Percentiles rank a stretch among this genome's conserved stretches.
Evolutionary conservation across 805 yeast genomes (phyloP).

Genomic region (Kluyveromyces siamensis): DNA sequence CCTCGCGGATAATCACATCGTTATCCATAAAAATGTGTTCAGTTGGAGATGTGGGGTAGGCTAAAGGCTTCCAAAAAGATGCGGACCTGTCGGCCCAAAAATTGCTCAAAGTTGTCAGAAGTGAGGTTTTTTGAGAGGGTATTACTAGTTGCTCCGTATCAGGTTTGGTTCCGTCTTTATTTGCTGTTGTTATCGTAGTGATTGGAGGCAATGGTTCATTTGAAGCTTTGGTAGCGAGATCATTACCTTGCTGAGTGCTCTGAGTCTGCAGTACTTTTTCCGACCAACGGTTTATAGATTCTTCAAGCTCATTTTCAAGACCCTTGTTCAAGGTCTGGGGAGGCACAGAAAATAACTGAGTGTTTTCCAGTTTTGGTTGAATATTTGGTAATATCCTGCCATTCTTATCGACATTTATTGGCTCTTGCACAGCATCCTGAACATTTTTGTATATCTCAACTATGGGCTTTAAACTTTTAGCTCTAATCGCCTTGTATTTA

Average conservation of each 20-base stretch:
- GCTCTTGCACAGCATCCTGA: conserved; percentile 73
- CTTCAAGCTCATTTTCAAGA: conserved; percentile 22
- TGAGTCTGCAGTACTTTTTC: conserved; percentile 12
- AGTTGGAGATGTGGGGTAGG: conserved; percentile 64
- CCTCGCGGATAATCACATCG: conserved; percentile 88
- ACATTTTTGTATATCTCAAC: conserved; percentile 87
- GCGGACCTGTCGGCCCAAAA: conserved; percentile 99
- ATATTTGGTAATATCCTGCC: conserved; percentile 5
- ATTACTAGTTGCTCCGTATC: conserved; percentile 21
- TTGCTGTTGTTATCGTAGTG: conserved; percentile 13
- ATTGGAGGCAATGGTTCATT: conserved; percentile 16
- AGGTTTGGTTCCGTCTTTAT: conserved; percentile 16
- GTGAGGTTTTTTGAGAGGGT: conserved; percentile 57
- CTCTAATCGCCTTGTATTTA: conserved; percentile 59
- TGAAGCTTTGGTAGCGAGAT: not conserved
- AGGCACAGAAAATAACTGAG: not conserved
- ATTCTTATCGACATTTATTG: conserved; percentile 27
- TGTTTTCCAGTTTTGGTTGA: not conserved
- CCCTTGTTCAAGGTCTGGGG: conserved; percentile 7
- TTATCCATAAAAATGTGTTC: conserved; percentile 94
- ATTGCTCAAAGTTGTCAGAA: conserved; percentile 74
- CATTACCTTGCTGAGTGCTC: not conserved
- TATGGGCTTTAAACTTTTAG: conserved; percentile 70
- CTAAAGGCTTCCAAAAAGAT: conserved; percentile 86
- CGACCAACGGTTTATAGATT: conserved; percentile 27